Evolutionary conservation across 2,329 filamentous ascomycete species (phyloP).

Genomic region (Thermomyces lanuginosus): DNA sequence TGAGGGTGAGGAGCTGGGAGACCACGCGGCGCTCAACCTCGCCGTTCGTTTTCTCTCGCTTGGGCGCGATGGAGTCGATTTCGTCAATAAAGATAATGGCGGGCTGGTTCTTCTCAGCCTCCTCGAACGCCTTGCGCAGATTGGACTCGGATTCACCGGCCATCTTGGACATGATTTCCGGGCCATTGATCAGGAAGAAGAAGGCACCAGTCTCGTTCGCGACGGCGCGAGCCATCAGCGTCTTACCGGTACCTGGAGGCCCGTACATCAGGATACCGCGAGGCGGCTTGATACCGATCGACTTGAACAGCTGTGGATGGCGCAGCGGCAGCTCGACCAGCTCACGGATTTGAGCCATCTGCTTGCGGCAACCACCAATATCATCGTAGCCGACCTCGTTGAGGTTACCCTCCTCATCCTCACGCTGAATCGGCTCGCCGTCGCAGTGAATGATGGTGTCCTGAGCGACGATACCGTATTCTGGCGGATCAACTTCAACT

Average conservation of each 20-base stretch:
- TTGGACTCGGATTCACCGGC: conserved; percentile 99
- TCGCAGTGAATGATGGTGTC: conserved; percentile 99
- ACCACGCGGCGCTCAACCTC: conserved; percentile 98
- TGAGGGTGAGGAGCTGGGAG: conserved; percentile 97
- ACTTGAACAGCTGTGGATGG: conserved; percentile 98
- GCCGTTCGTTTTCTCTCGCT: conserved; percentile 87
- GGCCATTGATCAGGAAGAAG: conserved; percentile 98
- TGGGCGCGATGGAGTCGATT: conserved; percentile 97
- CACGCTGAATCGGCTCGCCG: conserved; percentile 88
- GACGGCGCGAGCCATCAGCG: conserved; percentile 95
- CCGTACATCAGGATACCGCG: conserved; percentile 99
- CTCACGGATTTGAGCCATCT: conserved; percentile 99
- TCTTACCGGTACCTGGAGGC: conserved; percentile 99
- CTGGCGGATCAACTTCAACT: conserved; percentile 92
- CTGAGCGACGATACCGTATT: conserved; percentile 97
- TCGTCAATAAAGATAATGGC: conserved; percentile 98
- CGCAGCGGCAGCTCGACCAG: conserved; percentile 93
- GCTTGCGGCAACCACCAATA: conserved; percentile 97
- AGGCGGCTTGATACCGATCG: conserved; percentile 98
- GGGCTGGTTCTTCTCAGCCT: conserved; percentile 91
- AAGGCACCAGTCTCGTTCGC: conserved; percentile 99
- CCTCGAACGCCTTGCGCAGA: conserved; percentile 99
- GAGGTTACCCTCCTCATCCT: conserved; percentile 97
- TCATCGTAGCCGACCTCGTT: conserved; percentile 99
- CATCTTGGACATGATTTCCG: conserved; percentile 98